Conservation (phyloP, 441 rosid genomes). For the Populus hybrid region DNA sequence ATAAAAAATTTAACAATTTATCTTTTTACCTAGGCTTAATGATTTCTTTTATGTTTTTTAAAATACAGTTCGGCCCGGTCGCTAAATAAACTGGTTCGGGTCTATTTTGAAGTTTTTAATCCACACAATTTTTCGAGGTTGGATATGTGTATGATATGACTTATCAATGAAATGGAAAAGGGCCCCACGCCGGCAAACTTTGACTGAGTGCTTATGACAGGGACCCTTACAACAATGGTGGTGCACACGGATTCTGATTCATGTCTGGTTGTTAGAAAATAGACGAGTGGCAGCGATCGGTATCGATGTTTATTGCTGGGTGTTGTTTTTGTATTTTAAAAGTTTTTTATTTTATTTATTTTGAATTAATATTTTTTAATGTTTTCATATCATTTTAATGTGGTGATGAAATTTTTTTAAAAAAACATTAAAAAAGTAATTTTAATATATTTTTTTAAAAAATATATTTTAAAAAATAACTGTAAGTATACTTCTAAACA, state of each 20-base stretch:
- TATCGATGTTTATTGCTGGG: neutral
- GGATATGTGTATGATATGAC: constrained; percentile 16
- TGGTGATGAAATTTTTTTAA: too few relatives aligned
- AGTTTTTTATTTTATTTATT: too few relatives aligned
- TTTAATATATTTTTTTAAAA: too few relatives aligned
- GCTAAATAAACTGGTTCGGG: constrained; percentile 13
- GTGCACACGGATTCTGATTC: constrained; percentile 21
- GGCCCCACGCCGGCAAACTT: constrained; percentile 12
- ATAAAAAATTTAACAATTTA: too few relatives aligned
- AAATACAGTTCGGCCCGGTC: too few relatives aligned
- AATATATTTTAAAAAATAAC: too few relatives aligned
- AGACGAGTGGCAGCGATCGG: constrained; percentile 1
- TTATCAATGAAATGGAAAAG: constrained; percentile 5
- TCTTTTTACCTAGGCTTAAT: too few relatives aligned
- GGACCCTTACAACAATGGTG: constrained; percentile 17
- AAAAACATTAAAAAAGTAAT: too few relatives aligned
- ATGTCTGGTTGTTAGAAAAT: constrained; percentile 17
- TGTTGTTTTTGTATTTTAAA: too few relatives aligned
- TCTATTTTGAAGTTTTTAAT: constrained; percentile 12
- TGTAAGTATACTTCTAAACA: neutral
- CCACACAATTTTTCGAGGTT: constrained; percentile 16
- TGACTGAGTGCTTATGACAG: constrained; percentile 19
- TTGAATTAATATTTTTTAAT: too few relatives aligned
- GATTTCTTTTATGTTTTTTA: too few relatives aligned
- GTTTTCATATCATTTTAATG: too few relatives aligned